Evolutionary conservation across 2,329 filamentous ascomycete genomes (phyloP).

Genomic region (Hypocreales sp.): DNA sequence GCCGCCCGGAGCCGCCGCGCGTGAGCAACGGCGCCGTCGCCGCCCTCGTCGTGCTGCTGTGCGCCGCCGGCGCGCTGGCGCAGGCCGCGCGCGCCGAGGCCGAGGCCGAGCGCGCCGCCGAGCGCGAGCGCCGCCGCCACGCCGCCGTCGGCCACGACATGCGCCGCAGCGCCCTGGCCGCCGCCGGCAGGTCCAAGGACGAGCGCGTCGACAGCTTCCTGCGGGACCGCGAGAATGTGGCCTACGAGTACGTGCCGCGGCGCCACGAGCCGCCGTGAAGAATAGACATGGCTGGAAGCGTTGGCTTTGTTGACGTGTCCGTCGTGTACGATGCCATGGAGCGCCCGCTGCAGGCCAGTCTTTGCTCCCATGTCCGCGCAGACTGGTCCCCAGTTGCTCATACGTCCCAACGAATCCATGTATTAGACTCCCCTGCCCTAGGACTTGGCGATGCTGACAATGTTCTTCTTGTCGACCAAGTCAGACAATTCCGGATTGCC

Average conservation of each 20-base stretch:
- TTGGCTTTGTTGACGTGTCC: no score
- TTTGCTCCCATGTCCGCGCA: no score
- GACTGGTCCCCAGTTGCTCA: no score
- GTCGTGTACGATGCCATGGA: no score
- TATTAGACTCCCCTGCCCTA: no score
- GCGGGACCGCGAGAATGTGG: conserved; percentile 45
- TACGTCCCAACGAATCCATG: no score
- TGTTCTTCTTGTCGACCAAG: no score
- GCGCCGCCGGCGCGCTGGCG: conserved; percentile 52
- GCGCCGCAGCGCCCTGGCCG: conserved; percentile 34
- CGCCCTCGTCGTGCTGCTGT: conserved; percentile 49
- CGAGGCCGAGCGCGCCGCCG: conserved; percentile 45
- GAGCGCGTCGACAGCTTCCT: conserved; percentile 67
- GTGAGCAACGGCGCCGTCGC: conserved; percentile 71
- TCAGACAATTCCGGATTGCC: no score
- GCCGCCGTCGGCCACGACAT: conserved; percentile 47
- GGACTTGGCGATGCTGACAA: no score
- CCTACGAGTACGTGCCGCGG: conserved; percentile 15
- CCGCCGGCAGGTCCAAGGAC: conserved; percentile 37
- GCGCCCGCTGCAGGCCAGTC: no score
- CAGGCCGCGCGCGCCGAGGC: conserved; percentile 57
- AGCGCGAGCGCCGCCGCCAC: conserved; percentile 50
- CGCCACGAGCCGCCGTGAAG: conserved; percentile 3
- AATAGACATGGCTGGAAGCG: neutral
- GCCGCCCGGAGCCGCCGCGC: conserved; percentile 37